Percentiles rank a stretch among this genome's conserved stretches.
These are phyloP conservation scores for Cetradonia linearis DNA, from an alignment of 495 filamentous ascomycete species.

Conservation along the genomic window DNA sequence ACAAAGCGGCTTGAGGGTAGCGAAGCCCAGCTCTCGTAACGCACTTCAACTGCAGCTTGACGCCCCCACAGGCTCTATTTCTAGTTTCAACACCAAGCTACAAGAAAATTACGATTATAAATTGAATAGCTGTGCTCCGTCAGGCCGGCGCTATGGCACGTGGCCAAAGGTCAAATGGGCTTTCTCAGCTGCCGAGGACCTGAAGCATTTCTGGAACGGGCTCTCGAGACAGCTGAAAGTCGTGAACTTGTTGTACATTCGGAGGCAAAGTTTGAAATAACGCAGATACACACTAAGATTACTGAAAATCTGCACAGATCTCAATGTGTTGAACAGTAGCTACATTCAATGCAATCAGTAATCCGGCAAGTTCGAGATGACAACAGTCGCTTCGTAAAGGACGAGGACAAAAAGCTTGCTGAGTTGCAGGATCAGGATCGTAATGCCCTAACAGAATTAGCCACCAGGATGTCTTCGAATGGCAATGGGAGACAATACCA, in stretches of 20 bases:
- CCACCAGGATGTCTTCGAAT: not conserved
- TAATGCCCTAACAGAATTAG: not conserved
- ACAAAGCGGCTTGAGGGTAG: not conserved
- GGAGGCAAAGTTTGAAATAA: not conserved
- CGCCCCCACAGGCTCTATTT: not conserved
- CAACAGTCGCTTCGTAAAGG: not conserved
- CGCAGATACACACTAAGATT: not conserved
- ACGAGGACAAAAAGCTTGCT: not conserved
- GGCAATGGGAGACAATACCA: not conserved
- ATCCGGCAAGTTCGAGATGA: not conserved
- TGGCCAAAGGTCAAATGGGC: constrained; percentile 2
- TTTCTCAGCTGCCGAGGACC: not conserved
- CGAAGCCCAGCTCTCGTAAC: constrained; percentile 1
- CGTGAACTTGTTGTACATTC: not conserved
- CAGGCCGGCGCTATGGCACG: not conserved
- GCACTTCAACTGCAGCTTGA: not conserved
- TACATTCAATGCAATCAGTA: not conserved
- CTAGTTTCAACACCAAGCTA: constrained; percentile 1
- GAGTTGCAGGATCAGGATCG: not conserved
- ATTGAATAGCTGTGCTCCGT: not conserved
- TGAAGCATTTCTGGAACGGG: not conserved
- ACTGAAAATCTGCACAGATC: not conserved
- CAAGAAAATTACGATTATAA: not conserved
- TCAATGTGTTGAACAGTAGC: not conserved
- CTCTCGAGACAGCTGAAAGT: not conserved